phyloP scores from a whole-genome alignment of 192 early-diverging fungal genomes.

The Rhizophagus sp. region DNA sequence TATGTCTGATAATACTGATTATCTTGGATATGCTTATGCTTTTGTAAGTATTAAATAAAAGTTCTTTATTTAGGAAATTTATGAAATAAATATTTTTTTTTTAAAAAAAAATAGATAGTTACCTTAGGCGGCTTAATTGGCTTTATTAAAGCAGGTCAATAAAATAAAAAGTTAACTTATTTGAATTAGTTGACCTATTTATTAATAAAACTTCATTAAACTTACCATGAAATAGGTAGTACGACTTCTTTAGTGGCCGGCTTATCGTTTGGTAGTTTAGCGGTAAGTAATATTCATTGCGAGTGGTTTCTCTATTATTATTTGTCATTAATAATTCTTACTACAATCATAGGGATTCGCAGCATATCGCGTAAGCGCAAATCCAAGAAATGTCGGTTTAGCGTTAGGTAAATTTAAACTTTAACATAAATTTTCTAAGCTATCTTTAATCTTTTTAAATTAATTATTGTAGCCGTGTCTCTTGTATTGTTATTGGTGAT shows the following conservation, averaged over 20 bases:
- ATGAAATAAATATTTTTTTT: background rate
- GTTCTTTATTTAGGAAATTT: background rate
- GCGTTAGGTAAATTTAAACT: conserved; percentile 36
- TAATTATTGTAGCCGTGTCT: conserved; percentile 32
- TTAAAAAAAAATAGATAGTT: conserved; percentile 1
- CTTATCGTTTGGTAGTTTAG: conserved; percentile 33
- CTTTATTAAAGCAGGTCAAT: conserved; percentile 28
- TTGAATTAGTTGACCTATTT: conserved; percentile 4
- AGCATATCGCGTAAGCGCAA: conserved; percentile 34
- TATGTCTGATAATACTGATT: background rate
- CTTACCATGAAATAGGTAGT: conserved; percentile 26
- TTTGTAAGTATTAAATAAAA: background rate
- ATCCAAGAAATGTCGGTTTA: conserved; percentile 33
- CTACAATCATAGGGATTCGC: conserved; percentile 26
- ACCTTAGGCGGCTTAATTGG: conserved; percentile 34
- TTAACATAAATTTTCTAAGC: background rate
- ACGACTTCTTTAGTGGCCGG: conserved; percentile 34
- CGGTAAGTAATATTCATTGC: background rate
- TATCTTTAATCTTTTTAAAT: background rate
- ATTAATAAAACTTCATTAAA: background rate
- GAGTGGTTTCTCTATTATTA: background rate
- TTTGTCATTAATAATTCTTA: too few species aligned
- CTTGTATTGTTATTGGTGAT: conserved; percentile 37
- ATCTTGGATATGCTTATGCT: conserved; percentile 33
- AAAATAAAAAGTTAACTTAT: background rate